phyloP scores from a whole-genome alignment of 2,329 filamentous ascomycete species.

The Trichophyton simii region DNA sequence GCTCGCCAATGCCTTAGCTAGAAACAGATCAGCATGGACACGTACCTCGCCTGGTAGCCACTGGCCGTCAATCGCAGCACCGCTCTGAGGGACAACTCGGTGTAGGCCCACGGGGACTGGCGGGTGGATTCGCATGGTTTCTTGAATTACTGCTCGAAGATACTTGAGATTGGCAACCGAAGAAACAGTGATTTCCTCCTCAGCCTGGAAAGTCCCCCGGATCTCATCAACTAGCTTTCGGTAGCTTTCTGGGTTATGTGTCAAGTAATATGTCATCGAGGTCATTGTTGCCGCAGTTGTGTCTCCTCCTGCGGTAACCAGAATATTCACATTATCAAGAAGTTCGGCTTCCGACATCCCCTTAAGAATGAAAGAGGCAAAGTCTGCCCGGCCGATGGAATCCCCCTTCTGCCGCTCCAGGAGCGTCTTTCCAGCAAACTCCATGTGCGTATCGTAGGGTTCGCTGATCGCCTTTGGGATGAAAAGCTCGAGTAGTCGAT shows the following conservation, averaged over 20 bases:
- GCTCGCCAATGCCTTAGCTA: too few species aligned
- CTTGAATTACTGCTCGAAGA: conserved; percentile 15
- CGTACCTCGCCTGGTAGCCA: background rate
- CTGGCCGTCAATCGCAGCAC: conserved; percentile 6
- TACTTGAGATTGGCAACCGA: conserved; percentile 5
- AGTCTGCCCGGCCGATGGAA: background rate
- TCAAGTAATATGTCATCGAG: background rate
- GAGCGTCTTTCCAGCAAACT: background rate
- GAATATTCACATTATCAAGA: too few species aligned
- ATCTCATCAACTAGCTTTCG: background rate
- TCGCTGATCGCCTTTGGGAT: background rate
- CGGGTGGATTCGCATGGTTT: conserved; percentile 16
- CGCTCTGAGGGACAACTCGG: conserved; percentile 11
- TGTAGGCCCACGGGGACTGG: conserved; percentile 14
- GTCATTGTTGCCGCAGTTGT: background rate
- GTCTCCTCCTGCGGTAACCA: background rate
- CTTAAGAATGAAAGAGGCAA: too few species aligned
- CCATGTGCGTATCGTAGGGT: background rate
- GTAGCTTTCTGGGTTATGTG: background rate
- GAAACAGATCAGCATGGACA: background rate
- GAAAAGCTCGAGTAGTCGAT: background rate
- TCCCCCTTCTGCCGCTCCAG: background rate
- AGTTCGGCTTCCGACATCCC: too few species aligned
- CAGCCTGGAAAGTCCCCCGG: background rate
- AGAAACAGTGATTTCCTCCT: background rate